phyloP scores from a whole-genome alignment of 371 early-diverging fungal genomes.

The Cokeromyces recurvatus region DNA sequence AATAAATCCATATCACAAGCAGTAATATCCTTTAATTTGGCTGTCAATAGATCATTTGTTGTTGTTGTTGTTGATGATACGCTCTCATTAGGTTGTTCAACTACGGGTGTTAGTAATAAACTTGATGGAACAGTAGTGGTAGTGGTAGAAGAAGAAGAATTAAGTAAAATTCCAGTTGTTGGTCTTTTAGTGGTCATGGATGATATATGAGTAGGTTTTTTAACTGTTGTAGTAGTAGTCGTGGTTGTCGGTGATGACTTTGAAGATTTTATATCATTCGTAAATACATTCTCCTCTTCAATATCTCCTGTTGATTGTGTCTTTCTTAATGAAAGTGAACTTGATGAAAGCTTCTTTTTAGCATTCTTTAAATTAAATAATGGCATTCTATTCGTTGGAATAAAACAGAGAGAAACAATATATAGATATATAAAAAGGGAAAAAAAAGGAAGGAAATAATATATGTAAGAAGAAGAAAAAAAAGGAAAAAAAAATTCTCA shows the following conservation, averaged over 20 bases:
- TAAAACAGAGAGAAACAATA: not conserved
- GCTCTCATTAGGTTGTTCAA: too few species aligned
- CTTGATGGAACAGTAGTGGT: too few species aligned
- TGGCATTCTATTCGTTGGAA: slow-evolving; percentile 14
- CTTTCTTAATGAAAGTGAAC: slow-evolving; percentile 13
- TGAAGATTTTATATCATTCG: too few species aligned
- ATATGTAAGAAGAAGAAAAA: slow-evolving; percentile 9
- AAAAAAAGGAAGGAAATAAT: slow-evolving; percentile 5
- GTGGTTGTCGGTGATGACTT: not conserved
- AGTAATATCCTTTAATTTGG: slow-evolving; percentile 16
- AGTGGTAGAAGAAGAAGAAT: too few species aligned
- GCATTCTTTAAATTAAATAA: slow-evolving; percentile 18
- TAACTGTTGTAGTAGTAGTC: not conserved
- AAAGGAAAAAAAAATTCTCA: slow-evolving; percentile 5
- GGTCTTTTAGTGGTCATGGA: too few species aligned
- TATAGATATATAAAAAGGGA: not conserved
- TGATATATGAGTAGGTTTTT: too few species aligned
- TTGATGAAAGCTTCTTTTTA: slow-evolving; percentile 9
- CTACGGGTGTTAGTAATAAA: too few species aligned
- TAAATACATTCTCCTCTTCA: too few species aligned
- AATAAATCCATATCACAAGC: slow-evolving; percentile 29
- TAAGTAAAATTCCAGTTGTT: too few species aligned
- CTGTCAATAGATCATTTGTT: slow-evolving; percentile 7
- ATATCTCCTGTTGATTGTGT: slow-evolving; percentile 21
- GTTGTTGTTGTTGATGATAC: too few species aligned